Evolutionary conservation across 2,329 filamentous ascomycete species (phyloP).

Genomic region (Tricladium varicosporioides): DNA sequence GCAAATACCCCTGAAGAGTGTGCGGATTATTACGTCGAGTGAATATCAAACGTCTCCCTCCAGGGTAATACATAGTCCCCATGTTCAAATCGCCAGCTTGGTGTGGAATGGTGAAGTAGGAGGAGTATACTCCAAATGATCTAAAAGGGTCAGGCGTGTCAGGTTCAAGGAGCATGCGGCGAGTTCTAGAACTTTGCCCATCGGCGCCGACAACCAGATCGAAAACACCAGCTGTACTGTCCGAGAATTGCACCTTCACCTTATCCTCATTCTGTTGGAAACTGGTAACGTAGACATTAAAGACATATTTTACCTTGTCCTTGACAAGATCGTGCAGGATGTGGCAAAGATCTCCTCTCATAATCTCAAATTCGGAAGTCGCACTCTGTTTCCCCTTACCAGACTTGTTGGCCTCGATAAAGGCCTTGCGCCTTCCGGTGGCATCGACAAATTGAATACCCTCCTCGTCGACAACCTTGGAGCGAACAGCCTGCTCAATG

Average conservation of each 20-base stretch:
- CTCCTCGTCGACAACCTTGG: conserved; percentile 42
- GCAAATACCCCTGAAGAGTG: conserved; percentile 40
- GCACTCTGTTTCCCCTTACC: conserved; percentile 30
- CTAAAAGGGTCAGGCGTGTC: conserved; percentile 19
- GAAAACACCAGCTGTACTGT: conserved; percentile 22
- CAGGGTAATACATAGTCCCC: conserved; percentile 38
- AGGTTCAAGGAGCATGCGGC: conserved; percentile 38
- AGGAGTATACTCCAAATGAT: conserved; percentile 29
- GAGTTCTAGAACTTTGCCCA: conserved; percentile 45
- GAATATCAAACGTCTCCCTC: conserved; percentile 14
- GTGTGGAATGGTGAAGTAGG: conserved; percentile 38
- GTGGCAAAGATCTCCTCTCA: conserved; percentile 41
- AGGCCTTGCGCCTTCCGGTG: conserved; percentile 36
- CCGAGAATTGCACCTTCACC: conserved; percentile 10
- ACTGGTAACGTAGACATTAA: conserved; percentile 27
- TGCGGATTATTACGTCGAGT: too few relatives aligned
- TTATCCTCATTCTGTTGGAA: conserved; percentile 23
- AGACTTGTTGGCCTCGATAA: conserved; percentile 36
- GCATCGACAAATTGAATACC: conserved; percentile 44
- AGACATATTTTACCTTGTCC: conserved; percentile 31
- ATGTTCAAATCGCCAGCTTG: conserved; percentile 34
- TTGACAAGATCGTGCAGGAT: conserved; percentile 39
- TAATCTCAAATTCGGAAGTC: conserved; percentile 44
- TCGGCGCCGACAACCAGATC: conserved; percentile 40
- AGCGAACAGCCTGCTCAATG: conserved; percentile 42